These are phyloP conservation scores for Gaeumannomyces tritici DNA, from an alignment of 2,329 filamentous ascomycete genomes.

Conservation along the genomic window DNA sequence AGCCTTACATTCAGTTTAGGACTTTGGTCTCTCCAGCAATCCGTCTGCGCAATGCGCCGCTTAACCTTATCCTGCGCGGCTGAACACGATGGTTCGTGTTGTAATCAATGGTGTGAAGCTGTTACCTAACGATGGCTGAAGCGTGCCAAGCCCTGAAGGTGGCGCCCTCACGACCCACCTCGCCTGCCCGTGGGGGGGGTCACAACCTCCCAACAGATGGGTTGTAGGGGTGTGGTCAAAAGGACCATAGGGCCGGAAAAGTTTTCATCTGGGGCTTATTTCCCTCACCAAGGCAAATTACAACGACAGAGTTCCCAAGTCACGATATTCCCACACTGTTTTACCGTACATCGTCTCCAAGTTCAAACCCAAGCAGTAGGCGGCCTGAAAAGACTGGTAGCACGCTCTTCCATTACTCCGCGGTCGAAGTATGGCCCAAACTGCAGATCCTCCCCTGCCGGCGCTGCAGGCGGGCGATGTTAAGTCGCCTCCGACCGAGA, in stretches of 20 bases:
- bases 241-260: background rate
- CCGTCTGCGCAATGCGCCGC: too few relatives aligned
- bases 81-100: background rate
- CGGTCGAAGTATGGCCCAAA: slow-evolving; percentile 36
- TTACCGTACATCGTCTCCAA: background rate
- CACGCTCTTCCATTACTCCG: slow-evolving; percentile 43
- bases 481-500: slow-evolving; percentile 15
- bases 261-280: background rate
- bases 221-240: background rate
- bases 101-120: background rate
- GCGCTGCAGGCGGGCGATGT: slow-evolving; percentile 20
- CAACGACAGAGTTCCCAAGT: background rate
- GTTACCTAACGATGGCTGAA: background rate
- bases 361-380: background rate
- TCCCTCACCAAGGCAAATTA: background rate
- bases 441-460: slow-evolving; percentile 11
- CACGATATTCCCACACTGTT: background rate
- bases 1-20: background rate
- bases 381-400: slow-evolving; percentile 33
- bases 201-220: background rate
- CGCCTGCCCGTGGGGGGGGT: background rate
- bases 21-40: too few relatives aligned
- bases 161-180: background rate
- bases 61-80: background rate
- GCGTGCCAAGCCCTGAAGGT: background rate